These are phyloP conservation scores for Sclerotinia subarctica DNA, from an alignment of 2,329 filamentous ascomycete species.

Conservation along the genomic window DNA sequence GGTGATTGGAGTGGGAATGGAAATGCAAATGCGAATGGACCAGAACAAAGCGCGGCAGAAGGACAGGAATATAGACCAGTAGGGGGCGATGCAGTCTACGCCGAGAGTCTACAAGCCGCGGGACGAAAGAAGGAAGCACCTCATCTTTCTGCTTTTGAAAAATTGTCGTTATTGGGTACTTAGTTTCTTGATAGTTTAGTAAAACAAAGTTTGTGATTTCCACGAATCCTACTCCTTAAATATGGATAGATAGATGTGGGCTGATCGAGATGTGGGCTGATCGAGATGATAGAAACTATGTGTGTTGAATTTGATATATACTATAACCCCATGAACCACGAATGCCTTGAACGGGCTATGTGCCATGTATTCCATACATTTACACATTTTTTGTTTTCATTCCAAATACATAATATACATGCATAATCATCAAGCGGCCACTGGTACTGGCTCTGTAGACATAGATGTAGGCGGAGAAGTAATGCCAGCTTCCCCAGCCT, in stretches of 20 bases:
- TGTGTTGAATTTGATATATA: slow-evolving; percentile 20
- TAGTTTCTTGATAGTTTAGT: slow-evolving; percentile 1
- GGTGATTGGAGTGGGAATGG: slow-evolving; percentile 10
- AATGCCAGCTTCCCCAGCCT: background rate
- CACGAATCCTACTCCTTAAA: background rate
- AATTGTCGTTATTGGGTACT: slow-evolving; percentile 42
- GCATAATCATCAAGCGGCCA: slow-evolving; percentile 24
- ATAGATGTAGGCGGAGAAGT: background rate
- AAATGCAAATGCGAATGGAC: background rate
- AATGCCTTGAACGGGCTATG: slow-evolving; percentile 23
- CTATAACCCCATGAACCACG: slow-evolving; percentile 32
- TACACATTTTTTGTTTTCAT: slow-evolving; percentile 22
- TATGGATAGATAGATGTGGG: background rate
- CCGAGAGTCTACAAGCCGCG: slow-evolving; percentile 36
- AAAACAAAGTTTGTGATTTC: background rate
- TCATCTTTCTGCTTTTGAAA: slow-evolving; percentile 43
- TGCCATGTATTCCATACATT: slow-evolving; percentile 16
- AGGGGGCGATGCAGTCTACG: slow-evolving; percentile 38
- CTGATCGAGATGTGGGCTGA: background rate
- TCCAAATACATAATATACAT: slow-evolving; percentile 35
- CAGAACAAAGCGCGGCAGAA: background rate
- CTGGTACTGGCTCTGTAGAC: slow-evolving; percentile 16
- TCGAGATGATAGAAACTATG: slow-evolving; percentile 19
- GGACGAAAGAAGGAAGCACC: slow-evolving; percentile 36
- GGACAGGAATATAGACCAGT: slow-evolving; percentile 33